phyloP scores from a whole-genome alignment of 148 eudicot genomes.

The Selenicereus undatus region DNA sequence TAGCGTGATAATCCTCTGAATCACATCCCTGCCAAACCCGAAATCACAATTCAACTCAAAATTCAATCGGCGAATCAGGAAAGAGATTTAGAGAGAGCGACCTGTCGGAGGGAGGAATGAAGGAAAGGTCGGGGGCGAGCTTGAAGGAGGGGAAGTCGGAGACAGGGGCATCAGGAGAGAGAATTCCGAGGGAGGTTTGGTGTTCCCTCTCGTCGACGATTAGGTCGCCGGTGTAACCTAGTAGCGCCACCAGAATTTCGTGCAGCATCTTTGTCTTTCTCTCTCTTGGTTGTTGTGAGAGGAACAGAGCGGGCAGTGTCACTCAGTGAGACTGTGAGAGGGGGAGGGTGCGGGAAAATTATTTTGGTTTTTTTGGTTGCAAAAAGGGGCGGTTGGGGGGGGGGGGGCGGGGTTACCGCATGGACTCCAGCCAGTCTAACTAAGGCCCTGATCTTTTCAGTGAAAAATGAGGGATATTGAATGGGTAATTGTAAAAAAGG shows the following conservation, averaged over 20 bases:
- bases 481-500: too few species aligned
- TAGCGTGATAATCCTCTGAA: conserved; percentile 72
- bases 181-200: conserved; percentile 36
- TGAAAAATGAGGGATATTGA: too few species aligned
- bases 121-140: conserved; percentile 85
- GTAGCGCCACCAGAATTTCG: conserved; percentile 70
- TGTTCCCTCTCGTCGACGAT: conserved; percentile 77
- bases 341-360: conserved; percentile 19
- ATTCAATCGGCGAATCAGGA: not conserved
- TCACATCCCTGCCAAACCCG: conserved; percentile 63
- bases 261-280: conserved; percentile 50
- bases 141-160: conserved; percentile 57
- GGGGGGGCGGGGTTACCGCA: too few species aligned
- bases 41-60: not conserved
- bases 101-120: conserved; percentile 73
- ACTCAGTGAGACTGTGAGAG: not conserved
- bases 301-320: not conserved
- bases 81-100: conserved; percentile 4
- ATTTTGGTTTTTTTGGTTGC: conserved; percentile 14
- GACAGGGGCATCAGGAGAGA: conserved; percentile 49
- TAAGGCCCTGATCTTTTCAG: too few species aligned
- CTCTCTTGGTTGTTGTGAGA: not conserved
- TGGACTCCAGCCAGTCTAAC: too few species aligned
- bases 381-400: too few species aligned
- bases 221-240: conserved; percentile 97